Evolutionary conservation across 768 basidiomycete genomes (phyloP).

Genomic region (Podaxis pistillaris): DNA sequence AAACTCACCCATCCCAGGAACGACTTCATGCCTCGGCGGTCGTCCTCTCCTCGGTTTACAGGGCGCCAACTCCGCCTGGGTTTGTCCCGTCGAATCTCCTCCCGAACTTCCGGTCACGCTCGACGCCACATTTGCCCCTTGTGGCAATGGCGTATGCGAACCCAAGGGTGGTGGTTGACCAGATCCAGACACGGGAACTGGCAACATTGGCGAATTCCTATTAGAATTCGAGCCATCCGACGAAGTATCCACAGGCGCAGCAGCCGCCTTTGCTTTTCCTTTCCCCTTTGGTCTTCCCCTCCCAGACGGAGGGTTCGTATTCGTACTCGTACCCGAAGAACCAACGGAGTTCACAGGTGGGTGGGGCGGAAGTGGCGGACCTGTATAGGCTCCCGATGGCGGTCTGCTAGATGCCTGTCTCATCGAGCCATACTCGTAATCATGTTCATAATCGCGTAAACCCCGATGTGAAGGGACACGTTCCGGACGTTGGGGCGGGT

Average conservation of each 20-base stretch:
- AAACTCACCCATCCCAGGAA: slow-evolving; percentile 14
- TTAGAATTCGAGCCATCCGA: not conserved
- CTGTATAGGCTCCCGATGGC: not conserved
- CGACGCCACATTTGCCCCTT: not conserved
- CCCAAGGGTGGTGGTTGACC: not conserved
- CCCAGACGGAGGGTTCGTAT: not conserved
- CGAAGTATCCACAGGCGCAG: not conserved
- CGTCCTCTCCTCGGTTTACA: slow-evolving; percentile 12
- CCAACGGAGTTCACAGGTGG: not conserved
- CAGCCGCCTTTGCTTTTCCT: not conserved
- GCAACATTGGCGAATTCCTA: not conserved
- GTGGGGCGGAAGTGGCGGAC: not conserved
- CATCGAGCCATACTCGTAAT: not conserved
- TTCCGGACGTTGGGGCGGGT: not conserved
- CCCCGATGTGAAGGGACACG: not conserved
- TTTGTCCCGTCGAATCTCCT: not conserved
- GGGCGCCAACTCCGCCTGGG: slow-evolving; percentile 1
- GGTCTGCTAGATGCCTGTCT: not conserved
- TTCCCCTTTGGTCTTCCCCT: slow-evolving; percentile 8
- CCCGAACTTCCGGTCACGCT: no score
- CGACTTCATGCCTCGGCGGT: slow-evolving; percentile 11
- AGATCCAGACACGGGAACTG: not conserved
- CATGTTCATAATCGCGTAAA: not conserved
- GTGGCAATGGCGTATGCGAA: not conserved
- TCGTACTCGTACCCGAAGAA: not conserved